Evolutionary conservation across 139 green algal genomes (phyloP), one percentile per base, ranked within the genome.

Genomic region (Chlamydomonas incerta): DNA sequence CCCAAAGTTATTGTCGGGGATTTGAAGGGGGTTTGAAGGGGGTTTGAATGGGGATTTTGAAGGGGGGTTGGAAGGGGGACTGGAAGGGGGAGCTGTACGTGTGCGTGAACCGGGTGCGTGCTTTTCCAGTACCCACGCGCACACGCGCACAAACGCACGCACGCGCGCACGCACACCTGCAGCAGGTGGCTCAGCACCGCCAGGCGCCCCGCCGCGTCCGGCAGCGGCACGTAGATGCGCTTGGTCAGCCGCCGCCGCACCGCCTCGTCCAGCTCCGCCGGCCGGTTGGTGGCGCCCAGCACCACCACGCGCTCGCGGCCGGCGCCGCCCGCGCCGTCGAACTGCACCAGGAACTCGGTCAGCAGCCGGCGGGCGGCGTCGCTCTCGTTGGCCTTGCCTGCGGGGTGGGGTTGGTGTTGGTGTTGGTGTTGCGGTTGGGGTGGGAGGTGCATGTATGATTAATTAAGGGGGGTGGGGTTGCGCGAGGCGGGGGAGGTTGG

Each of bases 341-440:
- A 91, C 88, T 93, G 81, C 72, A 99, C 95, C 60, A 99, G 93
- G 82, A 99, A 97, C 91, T 99, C 97, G 3, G 97, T 99, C 88
- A 99, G 99, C 34, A 99, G 91, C 33, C 97, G 93, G 71, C 97
- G 88, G 35, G 91, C 96, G n/a, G 96, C 95, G 82, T 99, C 97
- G 87, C 99, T 95, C 91, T 99, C 97, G 18, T 88, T 88, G 84
- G 90, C 90, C 31, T 35, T 34, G 47, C 79, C 79, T 70, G 63
- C 14, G 28, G 6, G 41, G 41, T 5, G 6, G 41, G 41, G 41
- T 50, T 5, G 6, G 41, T 50, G 41, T 50, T n/a, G n/a, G n/a
- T n/a, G n/a, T n/a, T n/a, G n/a, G n/a, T n/a, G n/a, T n/a, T n/a
- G n/a, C n/a, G n/a, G n/a, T n/a, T n/a, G n/a, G n/a, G n/a, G n/a